Evolutionary conservation across 345 rosid species (phyloP).

Genomic region (Fremontodendron californicum): DNA sequence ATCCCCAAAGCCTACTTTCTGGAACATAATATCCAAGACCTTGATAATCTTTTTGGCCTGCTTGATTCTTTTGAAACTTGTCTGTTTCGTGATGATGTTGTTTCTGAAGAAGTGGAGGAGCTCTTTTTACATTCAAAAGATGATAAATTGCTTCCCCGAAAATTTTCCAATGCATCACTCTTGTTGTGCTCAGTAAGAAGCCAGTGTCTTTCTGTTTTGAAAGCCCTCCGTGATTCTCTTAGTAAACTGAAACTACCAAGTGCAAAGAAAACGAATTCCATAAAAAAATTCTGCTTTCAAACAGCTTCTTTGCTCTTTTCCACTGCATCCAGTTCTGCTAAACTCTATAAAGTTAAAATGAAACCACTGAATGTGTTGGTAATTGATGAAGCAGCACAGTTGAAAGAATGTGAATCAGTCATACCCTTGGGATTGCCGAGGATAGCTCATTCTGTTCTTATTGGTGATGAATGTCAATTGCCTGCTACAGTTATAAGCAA

Average conservation of each 20-base stretch:
- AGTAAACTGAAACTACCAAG: slow-evolving; percentile 23
- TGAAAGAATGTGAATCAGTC: slow-evolving; percentile 50
- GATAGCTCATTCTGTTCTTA: slow-evolving; percentile 35
- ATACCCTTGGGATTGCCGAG: slow-evolving; percentile 45
- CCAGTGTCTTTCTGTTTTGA: slow-evolving; percentile 30
- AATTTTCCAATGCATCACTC: background rate
- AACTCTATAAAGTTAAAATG: slow-evolving; percentile 13
- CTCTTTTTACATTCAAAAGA: slow-evolving; percentile 13
- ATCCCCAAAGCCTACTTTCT: slow-evolving; percentile 19
- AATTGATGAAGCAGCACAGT: slow-evolving; percentile 59
- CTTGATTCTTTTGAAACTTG: slow-evolving; percentile 21
- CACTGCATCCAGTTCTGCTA: slow-evolving; percentile 36
- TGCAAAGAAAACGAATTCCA: background rate
- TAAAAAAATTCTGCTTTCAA: slow-evolving; percentile 30
- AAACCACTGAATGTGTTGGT: slow-evolving; percentile 38
- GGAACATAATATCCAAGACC: slow-evolving; percentile 14
- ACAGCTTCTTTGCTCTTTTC: slow-evolving; percentile 36
- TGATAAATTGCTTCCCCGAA: background rate
- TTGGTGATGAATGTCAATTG: slow-evolving; percentile 52
- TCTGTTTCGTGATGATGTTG: slow-evolving; percentile 14
- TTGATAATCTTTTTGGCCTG: slow-evolving; percentile 18
- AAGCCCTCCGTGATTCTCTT: slow-evolving; percentile 9
- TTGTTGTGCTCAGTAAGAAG: slow-evolving; percentile 9
- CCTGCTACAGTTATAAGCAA: slow-evolving; percentile 43
- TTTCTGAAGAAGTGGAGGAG: slow-evolving; percentile 23